Percentiles rank a stretch among this genome's conserved stretches.
Conservation (phyloP, 192 early-diverging fungal species). For the Linnemannia hyalina region DNA sequence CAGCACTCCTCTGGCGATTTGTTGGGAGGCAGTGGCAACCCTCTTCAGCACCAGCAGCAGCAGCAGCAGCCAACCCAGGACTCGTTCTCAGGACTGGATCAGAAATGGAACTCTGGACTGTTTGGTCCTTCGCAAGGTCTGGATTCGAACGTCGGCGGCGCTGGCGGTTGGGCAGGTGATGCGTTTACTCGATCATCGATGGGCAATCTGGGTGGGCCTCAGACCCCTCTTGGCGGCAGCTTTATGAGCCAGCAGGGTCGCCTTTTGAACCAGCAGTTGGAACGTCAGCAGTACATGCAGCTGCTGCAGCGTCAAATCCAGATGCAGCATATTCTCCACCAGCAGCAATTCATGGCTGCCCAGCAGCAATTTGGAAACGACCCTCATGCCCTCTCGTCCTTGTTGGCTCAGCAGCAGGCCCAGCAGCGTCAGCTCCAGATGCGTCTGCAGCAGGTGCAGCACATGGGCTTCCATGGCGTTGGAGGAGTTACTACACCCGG, state of each 20-base stretch:
- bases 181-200: conserved; percentile 22
- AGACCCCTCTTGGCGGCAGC: conserved; percentile 6
- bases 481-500: conserved; percentile 10
- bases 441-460: conserved; percentile 24
- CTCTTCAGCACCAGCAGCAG: conserved; percentile 2
- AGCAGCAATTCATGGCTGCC: conserved; percentile 30
- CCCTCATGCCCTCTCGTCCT: conserved; percentile 19
- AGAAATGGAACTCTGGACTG: not conserved
- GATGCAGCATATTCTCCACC: conserved; percentile 39
- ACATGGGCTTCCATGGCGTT: conserved; percentile 5
- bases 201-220: not conserved
- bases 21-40: conserved; percentile 2
- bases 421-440: conserved; percentile 32
- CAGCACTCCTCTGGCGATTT: conserved; percentile 15
- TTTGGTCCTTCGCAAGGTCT: not conserved
- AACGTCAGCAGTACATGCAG: conserved; percentile 41
- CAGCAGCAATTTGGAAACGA: conserved; percentile 37
- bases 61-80: conserved; percentile 9
- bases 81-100: conserved; percentile 10
- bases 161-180: conserved; percentile 16
- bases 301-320: conserved; percentile 24
- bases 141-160: conserved; percentile 15
- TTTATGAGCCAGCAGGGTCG: conserved; percentile 12
- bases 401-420: conserved; percentile 22
- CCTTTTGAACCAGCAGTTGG: conserved; percentile 40